Conservation (phyloP, 148 eudicot genomes). For the Vaccinium myrtillus region DNA sequence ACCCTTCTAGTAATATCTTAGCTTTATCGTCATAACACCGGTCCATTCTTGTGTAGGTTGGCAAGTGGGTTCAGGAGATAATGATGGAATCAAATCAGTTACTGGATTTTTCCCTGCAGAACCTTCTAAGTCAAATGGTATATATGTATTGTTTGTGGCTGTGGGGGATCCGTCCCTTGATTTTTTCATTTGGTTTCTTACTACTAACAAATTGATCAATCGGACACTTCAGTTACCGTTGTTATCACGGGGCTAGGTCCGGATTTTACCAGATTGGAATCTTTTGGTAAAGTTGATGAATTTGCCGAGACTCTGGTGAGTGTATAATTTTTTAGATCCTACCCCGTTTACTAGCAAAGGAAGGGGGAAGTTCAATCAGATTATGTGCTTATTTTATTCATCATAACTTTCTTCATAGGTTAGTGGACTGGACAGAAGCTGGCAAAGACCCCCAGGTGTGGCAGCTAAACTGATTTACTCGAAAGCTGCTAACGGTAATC, state of each 20-base stretch:
- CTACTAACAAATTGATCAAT: slow-evolving; percentile 12
- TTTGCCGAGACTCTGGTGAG: slow-evolving; percentile 90
- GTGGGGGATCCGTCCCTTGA: not conserved
- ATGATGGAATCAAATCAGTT: slow-evolving; percentile 61
- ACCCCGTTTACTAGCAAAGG: not conserved
- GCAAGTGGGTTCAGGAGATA: slow-evolving; percentile 76
- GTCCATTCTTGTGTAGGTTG: slow-evolving; percentile 51
- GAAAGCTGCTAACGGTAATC: slow-evolving; percentile 68
- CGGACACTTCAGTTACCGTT: slow-evolving; percentile 61
- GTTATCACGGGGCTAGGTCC: slow-evolving; percentile 89
- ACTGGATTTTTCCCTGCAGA: slow-evolving; percentile 80
- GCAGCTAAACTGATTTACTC: slow-evolving; percentile 77
- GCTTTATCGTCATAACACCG: not conserved
- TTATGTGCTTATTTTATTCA: not conserved
- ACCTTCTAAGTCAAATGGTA: slow-evolving; percentile 71
- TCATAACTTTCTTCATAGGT: slow-evolving; percentile 43
- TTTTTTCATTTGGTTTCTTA: slow-evolving; percentile 3
- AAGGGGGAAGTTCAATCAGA: not conserved
- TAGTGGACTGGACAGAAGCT: slow-evolving; percentile 90
- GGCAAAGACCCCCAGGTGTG: slow-evolving; percentile 92
- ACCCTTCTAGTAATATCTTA: not conserved
- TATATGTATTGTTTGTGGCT: slow-evolving; percentile 11
- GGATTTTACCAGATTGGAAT: slow-evolving; percentile 89
- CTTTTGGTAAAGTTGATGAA: slow-evolving; percentile 91
- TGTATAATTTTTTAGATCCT: not conserved